These are phyloP conservation scores for Coelastrella sp. DNA, from an alignment of 139 green algal genomes.

Conservation along the genomic window DNA sequence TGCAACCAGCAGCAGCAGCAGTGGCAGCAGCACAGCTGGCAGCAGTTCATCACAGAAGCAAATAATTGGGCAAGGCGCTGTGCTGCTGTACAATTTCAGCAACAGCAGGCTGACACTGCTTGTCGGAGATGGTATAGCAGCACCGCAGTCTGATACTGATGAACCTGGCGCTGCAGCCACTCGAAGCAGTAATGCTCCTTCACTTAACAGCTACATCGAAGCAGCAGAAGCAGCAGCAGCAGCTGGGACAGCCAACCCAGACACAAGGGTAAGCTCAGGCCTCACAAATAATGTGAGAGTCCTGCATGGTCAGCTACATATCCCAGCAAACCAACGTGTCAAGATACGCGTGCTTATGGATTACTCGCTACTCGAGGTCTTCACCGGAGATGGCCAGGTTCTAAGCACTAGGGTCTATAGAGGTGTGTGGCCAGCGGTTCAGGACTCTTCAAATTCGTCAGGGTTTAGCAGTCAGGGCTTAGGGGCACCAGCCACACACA, in stretches of 20 bases:
- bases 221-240: background rate
- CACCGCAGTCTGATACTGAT: no score
- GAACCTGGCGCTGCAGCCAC: no score
- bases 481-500: no score
- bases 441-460: no score
- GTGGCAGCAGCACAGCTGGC: background rate
- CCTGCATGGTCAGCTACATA: conserved; percentile 1
- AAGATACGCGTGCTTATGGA: conserved; percentile 74
- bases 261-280: background rate
- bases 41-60: background rate
- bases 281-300: background rate
- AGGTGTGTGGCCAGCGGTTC: conserved; percentile 48
- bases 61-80: background rate
- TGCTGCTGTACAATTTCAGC: background rate
- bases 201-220: background rate
- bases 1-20: background rate
- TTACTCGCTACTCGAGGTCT: conserved; percentile 72
- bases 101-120: background rate
- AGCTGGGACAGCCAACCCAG: no score
- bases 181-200: no score
- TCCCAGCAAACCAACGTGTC: conserved; percentile 22
- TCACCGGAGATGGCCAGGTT: conserved; percentile 39
- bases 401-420: conserved; percentile 79
- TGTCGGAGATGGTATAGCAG: background rate
- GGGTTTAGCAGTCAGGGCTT: no score